Conservation (phyloP, 345 rosid genomes). For the Citrus mangshanensis region DNA sequence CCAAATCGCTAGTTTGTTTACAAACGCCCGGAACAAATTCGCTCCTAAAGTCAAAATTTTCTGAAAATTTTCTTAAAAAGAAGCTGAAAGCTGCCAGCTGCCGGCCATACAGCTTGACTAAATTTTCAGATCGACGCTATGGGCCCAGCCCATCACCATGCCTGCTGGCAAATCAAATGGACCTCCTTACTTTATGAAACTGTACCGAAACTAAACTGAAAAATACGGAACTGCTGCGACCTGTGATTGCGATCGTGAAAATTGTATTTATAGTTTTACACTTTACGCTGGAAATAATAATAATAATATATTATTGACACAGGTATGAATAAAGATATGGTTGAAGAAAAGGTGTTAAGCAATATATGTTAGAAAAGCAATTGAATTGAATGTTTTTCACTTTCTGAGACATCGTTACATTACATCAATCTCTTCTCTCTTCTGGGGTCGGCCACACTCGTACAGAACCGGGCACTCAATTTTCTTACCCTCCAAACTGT, state of each 20-base stretch:
- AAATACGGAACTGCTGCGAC: background rate
- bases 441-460: background rate
- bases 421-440: background rate
- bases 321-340: background rate
- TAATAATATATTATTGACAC: background rate
- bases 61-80: background rate
- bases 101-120: slow-evolving; percentile 17
- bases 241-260: no score
- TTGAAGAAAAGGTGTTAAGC: background rate
- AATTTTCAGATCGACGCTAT: background rate
- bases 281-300: background rate
- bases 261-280: background rate
- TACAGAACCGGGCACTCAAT: background rate
- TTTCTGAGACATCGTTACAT: slow-evolving; percentile 18
- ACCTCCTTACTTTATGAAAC: background rate
- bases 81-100: slow-evolving; percentile 22
- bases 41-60: background rate
- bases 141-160: background rate
- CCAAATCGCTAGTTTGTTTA: no score
- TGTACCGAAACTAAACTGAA: background rate
- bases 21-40: background rate
- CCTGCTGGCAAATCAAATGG: background rate
- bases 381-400: slow-evolving; percentile 17
- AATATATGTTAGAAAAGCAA: slow-evolving; percentile 15
- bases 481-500: background rate